Evolutionary conservation across 2,329 filamentous ascomycete species (phyloP), one percentile per base, ranked within the genome.

Genomic region (Colletotrichum gigasporum): DNA sequence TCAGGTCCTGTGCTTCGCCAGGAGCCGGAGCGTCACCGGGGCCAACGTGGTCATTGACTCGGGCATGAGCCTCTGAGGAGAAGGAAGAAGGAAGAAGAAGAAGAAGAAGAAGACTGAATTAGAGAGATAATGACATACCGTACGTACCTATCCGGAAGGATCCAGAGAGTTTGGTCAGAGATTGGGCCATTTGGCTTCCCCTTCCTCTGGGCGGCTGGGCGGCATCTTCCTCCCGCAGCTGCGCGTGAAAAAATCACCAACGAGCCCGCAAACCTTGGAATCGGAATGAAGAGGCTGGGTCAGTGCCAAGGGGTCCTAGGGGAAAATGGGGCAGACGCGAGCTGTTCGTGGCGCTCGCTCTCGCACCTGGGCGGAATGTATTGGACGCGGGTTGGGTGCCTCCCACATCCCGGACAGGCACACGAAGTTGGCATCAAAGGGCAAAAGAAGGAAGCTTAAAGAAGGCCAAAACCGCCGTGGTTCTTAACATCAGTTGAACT

Each of bases 21-120:
- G 78, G 63, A 83, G 76, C 32, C 80, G 75, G 68, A 83, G 79
- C 26, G 79, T 82, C 22, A 87, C 85, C 3, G 85, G 85, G 0
- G 77, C 81, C 22, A 87, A 87, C 68, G 76, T 80, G 2, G 70
- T 87, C 12, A 74, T 87, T 45, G 85, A 87, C 20, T 63, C 63
- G n/a, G 65, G 65, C 10, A 10, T 66, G 47, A 58, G 51, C n/a
- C 32, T 67, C 24, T 67, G 12, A 63, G 16, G n/a, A 9, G 24
- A 14, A 5, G 11, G 16, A 16, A 30, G 18, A 6, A 20, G 30
- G 28, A 26, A 11, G 7, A 30, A 30, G 22, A 6, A 32, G 22
- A 16, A 32, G 22, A 16, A 20, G 6, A 12, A 35, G 30, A 18
- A 16, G 16, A 11, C 20, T 22, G 26, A 28, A 48, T 48, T 28